Evolutionary conservation across 768 basidiomycete species (phyloP).

Genomic region (Tubosaeta sp.): DNA sequence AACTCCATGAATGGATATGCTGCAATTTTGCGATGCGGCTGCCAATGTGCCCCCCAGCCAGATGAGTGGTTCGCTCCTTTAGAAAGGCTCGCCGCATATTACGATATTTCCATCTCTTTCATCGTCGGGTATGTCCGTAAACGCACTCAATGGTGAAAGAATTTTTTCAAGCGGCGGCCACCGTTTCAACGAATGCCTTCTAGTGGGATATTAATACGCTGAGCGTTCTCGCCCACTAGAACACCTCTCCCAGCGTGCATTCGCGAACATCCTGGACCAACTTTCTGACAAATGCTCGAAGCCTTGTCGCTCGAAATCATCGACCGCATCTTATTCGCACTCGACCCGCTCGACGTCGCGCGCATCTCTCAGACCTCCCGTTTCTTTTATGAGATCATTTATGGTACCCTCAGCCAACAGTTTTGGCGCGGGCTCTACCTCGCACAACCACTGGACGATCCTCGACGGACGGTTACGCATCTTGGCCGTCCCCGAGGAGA

Average conservation of each 20-base stretch:
- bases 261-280: neutral
- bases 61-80: too few species aligned
- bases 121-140: neutral
- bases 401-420: constrained; percentile 36
- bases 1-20: too few species aligned
- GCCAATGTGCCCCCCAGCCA: too few species aligned
- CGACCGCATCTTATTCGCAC: constrained; percentile 51
- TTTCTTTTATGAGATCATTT: constrained; percentile 42
- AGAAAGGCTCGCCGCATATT: too few species aligned
- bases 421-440: constrained; percentile 71
- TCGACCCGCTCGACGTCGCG: constrained; percentile 61
- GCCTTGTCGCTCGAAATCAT: constrained; percentile 56
- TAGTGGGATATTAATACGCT: constrained; percentile 10
- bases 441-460: constrained; percentile 59
- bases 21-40: too few species aligned
- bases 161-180: constrained; percentile 20
- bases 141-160: constrained; percentile 18
- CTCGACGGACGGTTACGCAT: constrained; percentile 42
- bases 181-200: constrained; percentile 12
- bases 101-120: too few species aligned
- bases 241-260: neutral
- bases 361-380: constrained; percentile 47
- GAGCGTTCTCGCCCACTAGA: neutral
- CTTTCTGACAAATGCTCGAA: constrained; percentile 16
- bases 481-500: constrained; percentile 17